Evolutionary conservation across 108 stramenopile genomes (phyloP).

Genomic region (Skeletonema grethae): DNA sequence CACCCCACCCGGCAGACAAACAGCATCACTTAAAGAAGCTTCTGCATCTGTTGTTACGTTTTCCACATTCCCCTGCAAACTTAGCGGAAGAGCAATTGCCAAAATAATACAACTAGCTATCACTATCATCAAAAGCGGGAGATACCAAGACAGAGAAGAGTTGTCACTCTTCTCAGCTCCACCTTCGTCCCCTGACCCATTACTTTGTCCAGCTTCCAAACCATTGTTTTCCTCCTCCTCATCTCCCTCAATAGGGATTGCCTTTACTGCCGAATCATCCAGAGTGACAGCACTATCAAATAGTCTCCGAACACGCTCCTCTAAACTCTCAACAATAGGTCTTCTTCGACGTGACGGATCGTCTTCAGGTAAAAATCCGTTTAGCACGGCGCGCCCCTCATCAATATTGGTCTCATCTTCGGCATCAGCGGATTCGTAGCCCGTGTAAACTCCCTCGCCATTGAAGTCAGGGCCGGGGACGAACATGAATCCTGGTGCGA

Average conservation of each 20-base stretch:
- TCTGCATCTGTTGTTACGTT: too few relatives aligned
- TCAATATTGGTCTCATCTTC: neutral
- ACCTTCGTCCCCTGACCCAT: too few relatives aligned
- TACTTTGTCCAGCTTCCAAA: too few relatives aligned
- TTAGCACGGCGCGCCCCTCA: neutral
- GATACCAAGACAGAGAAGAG: too few relatives aligned
- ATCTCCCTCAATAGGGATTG: neutral
- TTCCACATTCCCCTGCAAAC: neutral
- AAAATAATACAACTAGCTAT: neutral
- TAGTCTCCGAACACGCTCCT: neutral
- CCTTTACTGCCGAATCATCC: neutral
- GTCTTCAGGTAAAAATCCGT: neutral
- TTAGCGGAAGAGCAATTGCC: neutral
- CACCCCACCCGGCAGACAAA: too few relatives aligned
- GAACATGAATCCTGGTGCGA: neutral
- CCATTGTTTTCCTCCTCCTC: neutral
- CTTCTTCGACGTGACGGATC: too few relatives aligned
- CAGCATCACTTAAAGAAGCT: too few relatives aligned
- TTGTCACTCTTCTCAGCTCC: too few relatives aligned
- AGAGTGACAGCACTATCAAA: neutral
- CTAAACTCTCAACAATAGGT: neutral
- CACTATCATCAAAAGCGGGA: too few relatives aligned
- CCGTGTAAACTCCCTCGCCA: neutral
- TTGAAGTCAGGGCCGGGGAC: neutral
- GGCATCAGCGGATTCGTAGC: neutral